phyloP scores from a whole-genome alignment of 345 rosid species.

The Triadica sebifera region DNA sequence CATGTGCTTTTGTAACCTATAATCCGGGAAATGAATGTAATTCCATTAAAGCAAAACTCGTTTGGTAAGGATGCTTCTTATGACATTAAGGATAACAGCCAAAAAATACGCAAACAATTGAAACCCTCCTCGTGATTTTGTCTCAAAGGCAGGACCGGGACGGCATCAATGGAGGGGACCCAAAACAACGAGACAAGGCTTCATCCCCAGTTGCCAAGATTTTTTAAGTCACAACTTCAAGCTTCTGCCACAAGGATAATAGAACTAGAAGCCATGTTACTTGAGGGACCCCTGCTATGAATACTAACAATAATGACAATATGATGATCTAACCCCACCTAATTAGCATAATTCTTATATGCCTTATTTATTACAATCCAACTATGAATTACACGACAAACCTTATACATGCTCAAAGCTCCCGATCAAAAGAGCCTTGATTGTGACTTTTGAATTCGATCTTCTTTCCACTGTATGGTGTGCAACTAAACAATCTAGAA shows the following conservation, averaged over 20 bases:
- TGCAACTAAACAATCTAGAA: slow-evolving; percentile 2
- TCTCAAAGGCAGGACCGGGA: slow-evolving; percentile 11
- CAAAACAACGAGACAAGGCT: not conserved
- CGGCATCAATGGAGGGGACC: not conserved
- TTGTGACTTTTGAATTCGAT: slow-evolving; percentile 12
- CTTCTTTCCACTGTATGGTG: not conserved
- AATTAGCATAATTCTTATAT: not conserved
- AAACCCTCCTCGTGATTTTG: not conserved
- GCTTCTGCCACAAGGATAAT: not conserved
- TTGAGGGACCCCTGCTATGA: slow-evolving; percentile 8
- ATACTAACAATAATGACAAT: not conserved
- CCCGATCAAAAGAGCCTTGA: not conserved
- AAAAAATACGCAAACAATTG: not conserved
- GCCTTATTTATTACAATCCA: not conserved
- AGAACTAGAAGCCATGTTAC: slow-evolving; percentile 22
- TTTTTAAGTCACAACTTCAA: not conserved
- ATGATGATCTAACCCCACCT: not conserved
- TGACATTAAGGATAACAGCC: not conserved
- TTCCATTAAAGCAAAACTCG: not conserved
- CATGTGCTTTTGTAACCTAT: not conserved
- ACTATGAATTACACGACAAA: slow-evolving; percentile 7
- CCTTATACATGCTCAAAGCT: slow-evolving; percentile 1
- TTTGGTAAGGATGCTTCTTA: not conserved
- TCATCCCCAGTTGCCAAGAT: slow-evolving; percentile 2
- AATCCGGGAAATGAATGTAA: not conserved